phyloP scores from a whole-genome alignment of 192 early-diverging fungal genomes.

The Geranomyces variabilis region DNA sequence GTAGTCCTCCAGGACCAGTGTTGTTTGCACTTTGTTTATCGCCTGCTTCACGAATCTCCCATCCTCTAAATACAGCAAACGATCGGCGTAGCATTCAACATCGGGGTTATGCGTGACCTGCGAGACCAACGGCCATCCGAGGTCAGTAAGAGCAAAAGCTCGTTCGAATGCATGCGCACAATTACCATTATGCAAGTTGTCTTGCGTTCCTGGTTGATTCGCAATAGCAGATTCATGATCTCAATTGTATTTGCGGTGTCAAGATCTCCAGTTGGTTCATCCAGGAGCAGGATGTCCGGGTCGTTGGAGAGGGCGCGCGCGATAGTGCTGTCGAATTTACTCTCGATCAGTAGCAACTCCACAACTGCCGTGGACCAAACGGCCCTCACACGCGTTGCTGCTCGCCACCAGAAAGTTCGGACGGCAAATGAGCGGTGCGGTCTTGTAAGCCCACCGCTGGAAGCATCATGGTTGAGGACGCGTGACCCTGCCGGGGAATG shows the following conservation, averaged over 20 bases:
- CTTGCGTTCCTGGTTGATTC: slow-evolving; percentile 36
- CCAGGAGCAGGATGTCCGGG: slow-evolving; percentile 80
- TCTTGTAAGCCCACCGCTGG: slow-evolving; percentile 40
- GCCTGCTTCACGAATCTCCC: slow-evolving; percentile 39
- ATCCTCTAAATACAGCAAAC: slow-evolving; percentile 41
- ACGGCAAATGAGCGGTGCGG: slow-evolving; percentile 40
- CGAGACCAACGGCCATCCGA: too few species aligned
- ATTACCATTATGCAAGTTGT: slow-evolving; percentile 40
- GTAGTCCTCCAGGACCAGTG: slow-evolving; percentile 38
- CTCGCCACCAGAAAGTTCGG: slow-evolving; percentile 43
- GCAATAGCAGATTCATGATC: slow-evolving; percentile 40
- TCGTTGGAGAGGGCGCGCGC: slow-evolving; percentile 80
- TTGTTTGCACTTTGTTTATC: slow-evolving; percentile 37
- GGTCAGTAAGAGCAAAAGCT: too few species aligned
- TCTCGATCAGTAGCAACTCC: not conserved
- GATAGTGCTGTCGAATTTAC: slow-evolving; percentile 37
- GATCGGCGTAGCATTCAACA: slow-evolving; percentile 43
- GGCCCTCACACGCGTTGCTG: slow-evolving; percentile 43
- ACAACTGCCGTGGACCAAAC: not conserved
- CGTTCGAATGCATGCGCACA: not conserved
- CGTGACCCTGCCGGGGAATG: too few species aligned
- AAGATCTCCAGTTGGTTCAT: slow-evolving; percentile 86
- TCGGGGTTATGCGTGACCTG: slow-evolving; percentile 45
- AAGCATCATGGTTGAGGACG: too few species aligned
- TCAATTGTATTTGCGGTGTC: slow-evolving; percentile 55